Base-by-base conservation (phyloP, 2,329 filamentous ascomycete species). In the Chaetomium globosum region DNA sequence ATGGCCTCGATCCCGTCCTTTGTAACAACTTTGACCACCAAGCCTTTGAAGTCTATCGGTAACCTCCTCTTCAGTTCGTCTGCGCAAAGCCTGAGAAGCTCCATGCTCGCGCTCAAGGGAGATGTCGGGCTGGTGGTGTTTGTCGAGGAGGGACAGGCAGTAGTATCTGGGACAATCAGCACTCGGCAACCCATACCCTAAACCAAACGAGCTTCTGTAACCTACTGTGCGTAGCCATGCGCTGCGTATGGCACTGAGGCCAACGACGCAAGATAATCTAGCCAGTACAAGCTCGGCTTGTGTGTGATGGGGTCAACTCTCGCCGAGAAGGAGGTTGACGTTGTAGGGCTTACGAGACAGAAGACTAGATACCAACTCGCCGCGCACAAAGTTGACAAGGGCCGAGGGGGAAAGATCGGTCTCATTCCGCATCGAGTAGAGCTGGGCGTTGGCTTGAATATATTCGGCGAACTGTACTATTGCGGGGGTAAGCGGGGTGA, bases 401-500 rank as follows among this genome's bases (percentile, higher is more conserved):
- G 92, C 95, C 43, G 89, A 89, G 10, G 95, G 94, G 53, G 92
- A 92, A 67, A 99, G 87, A 75, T 97, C 92, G 76, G 90, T 90
- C 79, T 93, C 91, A 78, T 98, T 98, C 76, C 96, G 92, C 93
- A 98, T 99, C 72, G 91, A 93, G 82, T 99, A 99, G 76, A 99
- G 90, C 81, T 97, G 92, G 69, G 95, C 89, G 80, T 99, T 99
- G 77, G 94, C 93, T 86, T 98, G 93, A 78, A 99, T 96, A 82
- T 94, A 99, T 82, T 99, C 95, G 78, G 96, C 92, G 79, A 99
- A 99, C 89, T 99, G 94, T 69, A 98, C 93, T 97, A 76, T 65
- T 9, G 39, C 49, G 36, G 21, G 49, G 33, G n/a, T 69, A 59
- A 69, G 64, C 48, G 21, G 56, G 23, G 36, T 58, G 33, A 23